Evolutionary conservation across 2,329 filamentous ascomycete genomes (phyloP).

Genomic region (Chalara sp.): DNA sequence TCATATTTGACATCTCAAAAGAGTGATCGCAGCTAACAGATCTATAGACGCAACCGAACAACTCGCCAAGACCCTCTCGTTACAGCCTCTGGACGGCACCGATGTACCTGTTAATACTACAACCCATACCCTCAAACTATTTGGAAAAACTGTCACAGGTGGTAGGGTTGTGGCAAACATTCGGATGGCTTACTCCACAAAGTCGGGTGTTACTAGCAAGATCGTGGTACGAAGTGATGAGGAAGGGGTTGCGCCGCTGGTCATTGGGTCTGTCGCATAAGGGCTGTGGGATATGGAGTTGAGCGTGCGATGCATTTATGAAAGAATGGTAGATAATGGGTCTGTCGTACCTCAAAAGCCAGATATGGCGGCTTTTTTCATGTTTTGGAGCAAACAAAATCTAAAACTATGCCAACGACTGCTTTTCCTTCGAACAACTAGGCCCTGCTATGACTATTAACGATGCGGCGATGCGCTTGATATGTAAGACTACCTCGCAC

Average conservation of each 20-base stretch:
- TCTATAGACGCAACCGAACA: slow-evolving; percentile 80
- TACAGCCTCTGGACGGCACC: slow-evolving; percentile 91
- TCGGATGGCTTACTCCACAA: slow-evolving; percentile 89
- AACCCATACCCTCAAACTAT: slow-evolving; percentile 90
- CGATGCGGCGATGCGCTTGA: too few species aligned
- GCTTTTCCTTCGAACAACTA: too few species aligned
- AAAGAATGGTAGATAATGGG: too few species aligned
- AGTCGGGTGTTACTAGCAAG: slow-evolving; percentile 93
- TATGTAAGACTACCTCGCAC: too few species aligned
- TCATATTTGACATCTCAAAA: background rate
- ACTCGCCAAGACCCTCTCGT: slow-evolving; percentile 75
- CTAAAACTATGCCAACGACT: too few species aligned
- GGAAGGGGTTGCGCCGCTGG: slow-evolving; percentile 77
- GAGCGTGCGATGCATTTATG: slow-evolving; percentile 12
- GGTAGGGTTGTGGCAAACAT: slow-evolving; percentile 83
- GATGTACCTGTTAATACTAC: slow-evolving; percentile 83
- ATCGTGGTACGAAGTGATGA: slow-evolving; percentile 89
- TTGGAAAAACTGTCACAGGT: slow-evolving; percentile 89
- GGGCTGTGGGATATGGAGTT: slow-evolving; percentile 20
- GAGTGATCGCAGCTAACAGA: slow-evolving; percentile 18
- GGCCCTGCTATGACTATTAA: too few species aligned
- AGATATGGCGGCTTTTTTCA: too few species aligned
- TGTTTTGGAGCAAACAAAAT: too few species aligned
- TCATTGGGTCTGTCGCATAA: slow-evolving; percentile 72
- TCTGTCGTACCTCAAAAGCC: too few species aligned